Evolutionary conservation across 441 rosid species (phyloP).

Genomic region (Cnidoscolus chayamansa): DNA sequence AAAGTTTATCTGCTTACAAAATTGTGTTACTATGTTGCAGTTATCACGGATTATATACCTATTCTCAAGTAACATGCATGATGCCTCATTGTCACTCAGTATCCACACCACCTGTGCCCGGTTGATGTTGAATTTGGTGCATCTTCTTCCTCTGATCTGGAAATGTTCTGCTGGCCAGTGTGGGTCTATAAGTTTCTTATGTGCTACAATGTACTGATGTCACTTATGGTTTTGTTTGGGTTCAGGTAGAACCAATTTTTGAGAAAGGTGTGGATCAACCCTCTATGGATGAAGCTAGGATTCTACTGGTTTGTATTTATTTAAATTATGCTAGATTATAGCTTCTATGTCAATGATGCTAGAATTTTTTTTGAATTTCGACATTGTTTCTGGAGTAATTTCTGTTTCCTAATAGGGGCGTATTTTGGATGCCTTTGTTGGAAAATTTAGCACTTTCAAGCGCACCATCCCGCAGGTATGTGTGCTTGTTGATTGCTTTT

Average conservation of each 20-base stretch:
- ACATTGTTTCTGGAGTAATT: constrained; percentile 19
- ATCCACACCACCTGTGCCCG: constrained; percentile 98
- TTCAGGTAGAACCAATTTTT: constrained; percentile 95
- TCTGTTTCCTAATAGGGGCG: constrained; percentile 56
- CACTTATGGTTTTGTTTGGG: constrained; percentile 23
- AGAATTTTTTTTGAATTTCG: neutral
- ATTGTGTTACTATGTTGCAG: constrained; percentile 48
- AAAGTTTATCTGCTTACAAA: constrained; percentile 13
- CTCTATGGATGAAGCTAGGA: constrained; percentile 92
- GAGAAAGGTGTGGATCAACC: constrained; percentile 93
- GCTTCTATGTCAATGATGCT: neutral
- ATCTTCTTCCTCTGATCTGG: constrained; percentile 23
- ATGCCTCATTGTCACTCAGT: constrained; percentile 85
- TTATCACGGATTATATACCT: constrained; percentile 89
- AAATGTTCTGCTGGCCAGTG: constrained; percentile 14
- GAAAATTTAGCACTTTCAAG: constrained; percentile 92
- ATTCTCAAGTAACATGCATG: constrained; percentile 97
- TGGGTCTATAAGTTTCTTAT: constrained; percentile 20
- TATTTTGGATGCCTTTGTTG: constrained; percentile 98
- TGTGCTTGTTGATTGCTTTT: constrained; percentile 21
- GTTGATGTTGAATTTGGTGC: constrained; percentile 95
- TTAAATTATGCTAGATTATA: constrained; percentile 15
- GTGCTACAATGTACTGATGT: constrained; percentile 19
- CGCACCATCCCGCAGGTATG: constrained; percentile 96
- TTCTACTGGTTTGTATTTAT: constrained; percentile 60